These are phyloP conservation scores for Cladosporium sp. DNA, from an alignment of 2,329 filamentous ascomycete species.

Conservation along the genomic window DNA sequence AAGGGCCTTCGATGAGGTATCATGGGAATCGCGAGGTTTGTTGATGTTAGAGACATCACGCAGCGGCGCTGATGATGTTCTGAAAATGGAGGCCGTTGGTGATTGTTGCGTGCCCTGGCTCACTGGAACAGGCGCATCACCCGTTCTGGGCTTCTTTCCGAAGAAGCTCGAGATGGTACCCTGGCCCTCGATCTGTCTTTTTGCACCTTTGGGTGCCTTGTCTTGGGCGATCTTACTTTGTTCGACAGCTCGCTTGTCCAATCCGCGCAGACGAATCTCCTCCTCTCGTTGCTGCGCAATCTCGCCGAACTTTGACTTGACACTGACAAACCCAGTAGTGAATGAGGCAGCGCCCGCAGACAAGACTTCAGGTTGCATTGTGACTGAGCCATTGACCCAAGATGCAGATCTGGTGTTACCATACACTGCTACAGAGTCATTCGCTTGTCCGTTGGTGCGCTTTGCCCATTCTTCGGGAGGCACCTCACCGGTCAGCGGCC, in stretches of 20 bases:
- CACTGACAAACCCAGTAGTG: slow-evolving; percentile 38
- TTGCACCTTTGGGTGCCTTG: slow-evolving; percentile 35
- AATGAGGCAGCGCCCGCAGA: not conserved
- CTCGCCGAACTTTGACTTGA: slow-evolving; percentile 40
- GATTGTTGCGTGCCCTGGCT: not conserved
- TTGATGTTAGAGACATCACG: slow-evolving; percentile 38
- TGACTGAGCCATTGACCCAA: slow-evolving; percentile 11
- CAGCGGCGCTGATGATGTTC: slow-evolving; percentile 24
- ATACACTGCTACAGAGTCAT: slow-evolving; percentile 19
- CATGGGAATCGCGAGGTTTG: not conserved
- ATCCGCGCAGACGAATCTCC: slow-evolving; percentile 24
- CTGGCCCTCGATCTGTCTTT: slow-evolving; percentile 49
- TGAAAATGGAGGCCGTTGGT: not conserved
- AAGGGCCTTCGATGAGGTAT: slow-evolving; percentile 1
- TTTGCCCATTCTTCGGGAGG: slow-evolving; percentile 33
- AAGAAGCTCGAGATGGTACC: slow-evolving; percentile 57
- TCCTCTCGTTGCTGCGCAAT: slow-evolving; percentile 40
- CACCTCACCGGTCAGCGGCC: slow-evolving; percentile 62
- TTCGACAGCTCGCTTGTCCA: slow-evolving; percentile 30
- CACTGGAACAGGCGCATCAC: not conserved
- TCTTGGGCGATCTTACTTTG: slow-evolving; percentile 23
- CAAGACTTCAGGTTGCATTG: not conserved
- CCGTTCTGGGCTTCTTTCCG: slow-evolving; percentile 28
- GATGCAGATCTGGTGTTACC: slow-evolving; percentile 23
- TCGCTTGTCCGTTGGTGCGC: slow-evolving; percentile 38